These are phyloP conservation scores for Trichomonascaceae sp. DNA, from an alignment of 1,139 yeast species.

Conservation along the genomic window DNA sequence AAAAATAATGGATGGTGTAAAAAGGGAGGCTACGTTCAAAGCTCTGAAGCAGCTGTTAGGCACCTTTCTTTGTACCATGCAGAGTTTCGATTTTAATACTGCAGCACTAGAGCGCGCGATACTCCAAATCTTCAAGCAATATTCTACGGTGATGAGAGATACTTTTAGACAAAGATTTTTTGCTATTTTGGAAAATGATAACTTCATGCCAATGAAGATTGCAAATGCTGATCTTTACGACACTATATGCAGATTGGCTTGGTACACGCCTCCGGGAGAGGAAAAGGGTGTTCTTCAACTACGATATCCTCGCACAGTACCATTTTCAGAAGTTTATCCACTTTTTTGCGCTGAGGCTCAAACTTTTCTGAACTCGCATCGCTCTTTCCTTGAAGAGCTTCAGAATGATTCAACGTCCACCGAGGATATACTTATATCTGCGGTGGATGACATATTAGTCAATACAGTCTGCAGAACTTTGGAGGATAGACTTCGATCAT, in stretches of 20 bases:
- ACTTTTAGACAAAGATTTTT: conserved; percentile 59
- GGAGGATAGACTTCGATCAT: conserved; percentile 53
- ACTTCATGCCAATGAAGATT: conserved; percentile 80
- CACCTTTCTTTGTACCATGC: conserved; percentile 69
- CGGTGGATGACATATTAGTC: conserved; percentile 66
- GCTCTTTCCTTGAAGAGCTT: conserved; percentile 55
- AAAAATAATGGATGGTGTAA: conserved; percentile 22
- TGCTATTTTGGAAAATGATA: conserved; percentile 66
- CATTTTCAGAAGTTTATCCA: conserved; percentile 85
- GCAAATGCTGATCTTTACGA: conserved; percentile 55
- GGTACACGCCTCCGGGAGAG: conserved; percentile 49
- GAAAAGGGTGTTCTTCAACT: conserved; percentile 28
- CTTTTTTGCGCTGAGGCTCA: conserved; percentile 74
- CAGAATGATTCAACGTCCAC: conserved; percentile 48
- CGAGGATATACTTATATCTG: conserved; percentile 39
- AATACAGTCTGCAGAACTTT: conserved; percentile 65
- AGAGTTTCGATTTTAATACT: conserved; percentile 59
- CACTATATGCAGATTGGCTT: conserved; percentile 56
- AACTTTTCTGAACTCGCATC: conserved; percentile 55
- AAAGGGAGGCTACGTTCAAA: conserved; percentile 35
- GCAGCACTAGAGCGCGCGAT: conserved; percentile 58
- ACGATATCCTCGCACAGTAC: conserved; percentile 64
- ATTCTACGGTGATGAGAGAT: conserved; percentile 49
- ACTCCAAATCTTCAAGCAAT: conserved; percentile 53
- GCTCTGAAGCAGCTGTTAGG: conserved; percentile 59